phyloP scores from a whole-genome alignment of 345 rosid species.

The Boechera retrofracta region DNA sequence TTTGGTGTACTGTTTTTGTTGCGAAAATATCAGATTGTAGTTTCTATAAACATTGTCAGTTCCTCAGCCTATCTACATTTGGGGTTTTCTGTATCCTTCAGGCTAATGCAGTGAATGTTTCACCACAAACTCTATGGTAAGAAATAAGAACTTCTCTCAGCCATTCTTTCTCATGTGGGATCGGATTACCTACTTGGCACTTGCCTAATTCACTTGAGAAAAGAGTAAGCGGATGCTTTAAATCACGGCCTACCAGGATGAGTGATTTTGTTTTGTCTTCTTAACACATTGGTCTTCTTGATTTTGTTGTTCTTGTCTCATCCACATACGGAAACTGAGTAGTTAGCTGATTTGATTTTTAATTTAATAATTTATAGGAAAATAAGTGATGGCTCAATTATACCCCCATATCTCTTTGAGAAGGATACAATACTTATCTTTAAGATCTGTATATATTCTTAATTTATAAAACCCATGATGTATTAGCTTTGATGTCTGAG shows the following conservation, averaged over 20 bases:
- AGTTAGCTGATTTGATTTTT: slow-evolving; percentile 20
- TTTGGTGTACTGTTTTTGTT: neutral
- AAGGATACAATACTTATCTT: slow-evolving; percentile 32
- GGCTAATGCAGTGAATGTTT: slow-evolving; percentile 29
- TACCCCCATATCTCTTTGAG: neutral
- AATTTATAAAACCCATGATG: slow-evolving; percentile 20
- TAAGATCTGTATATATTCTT: slow-evolving; percentile 16
- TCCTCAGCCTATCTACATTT: neutral
- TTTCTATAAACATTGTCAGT: neutral
- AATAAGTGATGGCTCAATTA: slow-evolving; percentile 38
- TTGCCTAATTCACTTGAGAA: slow-evolving; percentile 62
- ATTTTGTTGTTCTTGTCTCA: slow-evolving; percentile 29
- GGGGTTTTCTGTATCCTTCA: neutral
- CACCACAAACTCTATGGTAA: slow-evolving; percentile 71
- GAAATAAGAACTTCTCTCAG: slow-evolving; percentile 61
- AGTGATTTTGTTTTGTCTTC: slow-evolving; percentile 35
- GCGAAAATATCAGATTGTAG: neutral
- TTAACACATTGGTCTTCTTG: slow-evolving; percentile 23
- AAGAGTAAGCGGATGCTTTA: slow-evolving; percentile 59
- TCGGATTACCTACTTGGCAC: slow-evolving; percentile 61
- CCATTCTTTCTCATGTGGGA: slow-evolving; percentile 72
- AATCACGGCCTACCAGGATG: slow-evolving; percentile 51
- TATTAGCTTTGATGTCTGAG: slow-evolving; percentile 3
- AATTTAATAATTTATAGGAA: slow-evolving; percentile 21
- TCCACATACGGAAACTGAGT: slow-evolving; percentile 31